These are phyloP conservation scores for Tolypocladium pustulatum DNA, from an alignment of 2,329 filamentous ascomycete genomes.

Conservation along the genomic window DNA sequence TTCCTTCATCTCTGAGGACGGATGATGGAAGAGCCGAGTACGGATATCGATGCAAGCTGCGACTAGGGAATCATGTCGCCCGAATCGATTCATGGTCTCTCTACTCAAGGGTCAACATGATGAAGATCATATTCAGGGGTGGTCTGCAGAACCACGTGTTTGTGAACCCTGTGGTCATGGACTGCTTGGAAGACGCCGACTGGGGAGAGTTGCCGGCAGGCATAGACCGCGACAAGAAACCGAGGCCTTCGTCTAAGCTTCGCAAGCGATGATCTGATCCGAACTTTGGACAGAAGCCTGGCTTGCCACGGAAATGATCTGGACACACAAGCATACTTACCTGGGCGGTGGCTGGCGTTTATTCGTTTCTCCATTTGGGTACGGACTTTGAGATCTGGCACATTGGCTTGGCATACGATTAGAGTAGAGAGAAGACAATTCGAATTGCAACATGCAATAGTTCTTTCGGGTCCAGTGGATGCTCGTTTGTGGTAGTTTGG, in stretches of 20 bases:
- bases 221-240: constrained; percentile 2
- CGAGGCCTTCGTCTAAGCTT: constrained; percentile 6
- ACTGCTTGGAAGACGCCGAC: constrained; percentile 26
- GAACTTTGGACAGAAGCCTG: not conserved
- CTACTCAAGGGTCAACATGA: constrained; percentile 34
- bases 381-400: not conserved
- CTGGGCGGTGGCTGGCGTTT: not conserved
- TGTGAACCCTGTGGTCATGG: constrained; percentile 25
- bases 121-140: constrained; percentile 36
- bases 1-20: constrained; percentile 27
- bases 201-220: constrained; percentile 15
- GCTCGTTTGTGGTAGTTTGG: too few species aligned
- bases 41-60: constrained; percentile 42
- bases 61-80: constrained; percentile 33
- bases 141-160: constrained; percentile 29
- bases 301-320: not conserved
- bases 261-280: constrained; percentile 10
- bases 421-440: not conserved
- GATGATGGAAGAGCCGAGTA: constrained; percentile 35
- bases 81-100: constrained; percentile 42
- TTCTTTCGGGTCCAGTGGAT: too few species aligned
- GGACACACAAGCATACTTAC: not conserved
- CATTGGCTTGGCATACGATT: not conserved
- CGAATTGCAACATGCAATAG: not conserved
- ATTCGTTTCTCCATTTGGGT: not conserved